These are phyloP conservation scores for Lentinula detonsa DNA, from an alignment of 768 basidiomycete species.

Conservation along the genomic window DNA sequence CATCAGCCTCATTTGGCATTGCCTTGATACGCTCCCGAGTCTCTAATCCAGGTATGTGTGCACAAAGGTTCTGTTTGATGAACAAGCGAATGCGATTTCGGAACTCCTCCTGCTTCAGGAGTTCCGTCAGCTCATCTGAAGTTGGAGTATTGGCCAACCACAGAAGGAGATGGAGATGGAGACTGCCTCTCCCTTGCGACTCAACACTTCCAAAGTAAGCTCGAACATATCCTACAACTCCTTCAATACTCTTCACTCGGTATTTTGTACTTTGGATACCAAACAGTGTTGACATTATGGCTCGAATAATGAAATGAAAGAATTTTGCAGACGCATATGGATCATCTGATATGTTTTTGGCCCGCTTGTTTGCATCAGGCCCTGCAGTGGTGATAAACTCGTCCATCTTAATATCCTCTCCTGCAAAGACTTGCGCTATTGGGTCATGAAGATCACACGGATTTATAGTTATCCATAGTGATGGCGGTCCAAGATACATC, in stretches of 20 bases:
- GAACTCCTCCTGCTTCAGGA: slow-evolving; percentile 21
- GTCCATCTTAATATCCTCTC: slow-evolving; percentile 37
- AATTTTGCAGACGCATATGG: slow-evolving; percentile 37
- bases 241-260: slow-evolving; percentile 10
- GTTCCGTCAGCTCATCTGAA: slow-evolving; percentile 11
- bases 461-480: slow-evolving; percentile 37
- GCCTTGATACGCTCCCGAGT: background rate
- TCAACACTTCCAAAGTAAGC: slow-evolving; percentile 25
- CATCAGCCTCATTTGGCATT: slow-evolving; percentile 5
- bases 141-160: slow-evolving; percentile 28
- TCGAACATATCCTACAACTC: slow-evolving; percentile 20
- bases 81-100: slow-evolving; percentile 17
- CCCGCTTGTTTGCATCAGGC: slow-evolving; percentile 14
- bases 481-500: slow-evolving; percentile 19
- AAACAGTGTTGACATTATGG: background rate
- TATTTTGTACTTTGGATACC: background rate
- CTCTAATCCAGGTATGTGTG: slow-evolving; percentile 16
- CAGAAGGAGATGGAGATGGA: slow-evolving; percentile 34
- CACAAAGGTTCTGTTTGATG: slow-evolving; percentile 24
- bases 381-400: slow-evolving; percentile 19
- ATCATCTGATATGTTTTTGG: slow-evolving; percentile 25
- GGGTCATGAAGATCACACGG: slow-evolving; percentile 34
- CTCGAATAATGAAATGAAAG: slow-evolving; percentile 23
- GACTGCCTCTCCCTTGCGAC: slow-evolving; percentile 31
- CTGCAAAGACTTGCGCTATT: slow-evolving; percentile 35